Conservation (phyloP, 768 basidiomycete genomes). For the Punctularia strigosozonata region DNA sequence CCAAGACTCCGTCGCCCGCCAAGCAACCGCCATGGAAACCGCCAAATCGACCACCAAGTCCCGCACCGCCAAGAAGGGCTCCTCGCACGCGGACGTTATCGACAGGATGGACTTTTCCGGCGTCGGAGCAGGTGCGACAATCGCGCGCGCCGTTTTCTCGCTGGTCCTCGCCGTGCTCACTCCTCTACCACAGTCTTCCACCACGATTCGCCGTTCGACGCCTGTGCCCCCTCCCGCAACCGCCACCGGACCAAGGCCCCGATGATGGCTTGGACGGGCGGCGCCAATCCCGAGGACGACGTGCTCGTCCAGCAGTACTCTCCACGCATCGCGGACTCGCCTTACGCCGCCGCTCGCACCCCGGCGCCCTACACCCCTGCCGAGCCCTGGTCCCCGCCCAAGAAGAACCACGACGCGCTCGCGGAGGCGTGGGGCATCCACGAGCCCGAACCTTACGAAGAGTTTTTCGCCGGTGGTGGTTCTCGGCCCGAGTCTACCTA, state of each 20-base stretch:
- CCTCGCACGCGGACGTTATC: slow-evolving; percentile 79
- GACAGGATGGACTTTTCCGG: slow-evolving; percentile 82
- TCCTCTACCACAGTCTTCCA: slow-evolving; percentile 56
- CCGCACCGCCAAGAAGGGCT: slow-evolving; percentile 56
- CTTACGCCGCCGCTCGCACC: slow-evolving; percentile 34
- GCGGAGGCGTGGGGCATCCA: slow-evolving; percentile 92
- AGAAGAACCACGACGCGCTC: slow-evolving; percentile 82
- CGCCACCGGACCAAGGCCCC: slow-evolving; percentile 69
- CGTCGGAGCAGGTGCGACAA: slow-evolving; percentile 68
- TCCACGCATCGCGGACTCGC: slow-evolving; percentile 19
- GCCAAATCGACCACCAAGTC: slow-evolving; percentile 31
- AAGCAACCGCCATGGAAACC: slow-evolving; percentile 29
- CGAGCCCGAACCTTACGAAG: slow-evolving; percentile 85
- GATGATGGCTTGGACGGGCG: slow-evolving; percentile 62
- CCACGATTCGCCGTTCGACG: slow-evolving; percentile 88
- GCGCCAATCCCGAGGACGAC: slow-evolving; percentile 23
- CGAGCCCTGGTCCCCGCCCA: slow-evolving; percentile 44
- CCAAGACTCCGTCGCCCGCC: slow-evolving; percentile 32
- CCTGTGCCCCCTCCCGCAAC: slow-evolving; percentile 85
- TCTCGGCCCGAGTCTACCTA: slow-evolving; percentile 47
- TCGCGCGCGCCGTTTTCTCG: slow-evolving; percentile 7
- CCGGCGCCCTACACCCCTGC: slow-evolving; percentile 19
- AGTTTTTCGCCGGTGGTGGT: slow-evolving; percentile 78
- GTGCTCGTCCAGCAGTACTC: slow-evolving; percentile 23
- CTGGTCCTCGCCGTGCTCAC: slow-evolving; percentile 10